Percentiles rank a stretch among this genome's conserved stretches.
Evolutionary conservation across 1,284 basidiomycete species (phyloP).

Genomic region (Ceratobasidium sp.): DNA sequence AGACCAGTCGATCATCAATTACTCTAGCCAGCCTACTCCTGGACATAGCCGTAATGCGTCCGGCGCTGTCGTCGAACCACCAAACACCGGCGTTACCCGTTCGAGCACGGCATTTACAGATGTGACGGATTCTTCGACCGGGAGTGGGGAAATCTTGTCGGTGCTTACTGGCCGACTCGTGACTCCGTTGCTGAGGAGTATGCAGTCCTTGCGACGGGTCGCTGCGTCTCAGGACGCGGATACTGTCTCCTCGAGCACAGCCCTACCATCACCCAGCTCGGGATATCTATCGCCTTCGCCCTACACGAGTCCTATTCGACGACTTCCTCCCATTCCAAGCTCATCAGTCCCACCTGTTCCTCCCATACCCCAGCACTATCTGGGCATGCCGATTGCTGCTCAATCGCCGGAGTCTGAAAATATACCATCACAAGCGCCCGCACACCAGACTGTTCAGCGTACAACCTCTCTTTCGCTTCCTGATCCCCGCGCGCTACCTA

Average conservation of each 20-base stretch:
- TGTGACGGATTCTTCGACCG: constrained; percentile 2
- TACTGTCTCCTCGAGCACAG: neutral
- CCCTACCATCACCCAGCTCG: neutral
- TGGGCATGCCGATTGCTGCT: neutral
- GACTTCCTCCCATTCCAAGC: constrained; percentile 19
- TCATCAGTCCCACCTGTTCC: constrained; percentile 13
- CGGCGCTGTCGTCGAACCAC: neutral
- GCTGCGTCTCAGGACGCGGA: neutral
- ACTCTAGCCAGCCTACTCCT: neutral
- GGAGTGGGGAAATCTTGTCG: constrained; percentile 25
- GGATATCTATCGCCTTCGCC: neutral
- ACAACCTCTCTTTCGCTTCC: neutral
- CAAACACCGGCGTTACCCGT: constrained; percentile 13
- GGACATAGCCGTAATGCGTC: neutral
- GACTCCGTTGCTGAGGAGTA: constrained; percentile 21
- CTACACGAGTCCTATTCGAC: constrained; percentile 1
- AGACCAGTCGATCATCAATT: neutral
- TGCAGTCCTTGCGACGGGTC: constrained; percentile 25
- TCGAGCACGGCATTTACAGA: constrained; percentile 28
- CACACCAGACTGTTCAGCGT: neutral
- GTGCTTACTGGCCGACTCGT: neutral
- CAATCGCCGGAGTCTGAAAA: neutral
- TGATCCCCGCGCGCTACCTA: constrained; percentile 18
- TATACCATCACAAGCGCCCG: neutral
- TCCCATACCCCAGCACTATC: constrained; percentile 5